phyloP scores from a whole-genome alignment of 2,329 filamentous ascomycete genomes.

The Talaromyces sp. region DNA sequence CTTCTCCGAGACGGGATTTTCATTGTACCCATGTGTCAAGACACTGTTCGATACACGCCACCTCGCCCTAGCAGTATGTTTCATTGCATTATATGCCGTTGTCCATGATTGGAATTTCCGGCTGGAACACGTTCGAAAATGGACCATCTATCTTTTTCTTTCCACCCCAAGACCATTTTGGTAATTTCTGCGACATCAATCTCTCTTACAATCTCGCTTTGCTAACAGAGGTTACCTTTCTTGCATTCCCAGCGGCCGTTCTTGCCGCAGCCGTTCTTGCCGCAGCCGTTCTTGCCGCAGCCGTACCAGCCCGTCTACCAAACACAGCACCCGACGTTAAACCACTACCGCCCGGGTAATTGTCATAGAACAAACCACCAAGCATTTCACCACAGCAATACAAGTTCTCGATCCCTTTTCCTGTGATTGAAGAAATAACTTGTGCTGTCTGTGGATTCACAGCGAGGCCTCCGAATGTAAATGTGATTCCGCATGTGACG shows the following conservation, averaged over 20 bases:
- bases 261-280: constrained; percentile 27
- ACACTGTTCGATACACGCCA: not conserved
- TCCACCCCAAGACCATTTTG: not conserved
- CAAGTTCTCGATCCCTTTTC: constrained; percentile 51
- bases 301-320: constrained; percentile 45
- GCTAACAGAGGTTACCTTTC: not conserved
- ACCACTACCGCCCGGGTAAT: constrained; percentile 63
- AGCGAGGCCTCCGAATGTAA: constrained; percentile 64
- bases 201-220: not conserved
- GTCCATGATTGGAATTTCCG: too few species aligned
- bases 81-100: too few species aligned
- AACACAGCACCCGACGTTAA: constrained; percentile 59
- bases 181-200: not conserved
- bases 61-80: not conserved
- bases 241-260: not conserved
- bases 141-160: not conserved
- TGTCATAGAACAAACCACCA: constrained; percentile 61
- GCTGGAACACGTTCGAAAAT: too few species aligned
- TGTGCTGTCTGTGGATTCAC: constrained; percentile 54
- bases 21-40: not conserved
- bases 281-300: constrained; percentile 22
- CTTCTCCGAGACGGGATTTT: not conserved
- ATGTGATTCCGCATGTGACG: constrained; percentile 64
- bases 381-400: constrained; percentile 66
- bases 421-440: constrained; percentile 49